Base-by-base conservation (phyloP, 768 basidiomycete species). In the Termitomyces sp. region DNA sequence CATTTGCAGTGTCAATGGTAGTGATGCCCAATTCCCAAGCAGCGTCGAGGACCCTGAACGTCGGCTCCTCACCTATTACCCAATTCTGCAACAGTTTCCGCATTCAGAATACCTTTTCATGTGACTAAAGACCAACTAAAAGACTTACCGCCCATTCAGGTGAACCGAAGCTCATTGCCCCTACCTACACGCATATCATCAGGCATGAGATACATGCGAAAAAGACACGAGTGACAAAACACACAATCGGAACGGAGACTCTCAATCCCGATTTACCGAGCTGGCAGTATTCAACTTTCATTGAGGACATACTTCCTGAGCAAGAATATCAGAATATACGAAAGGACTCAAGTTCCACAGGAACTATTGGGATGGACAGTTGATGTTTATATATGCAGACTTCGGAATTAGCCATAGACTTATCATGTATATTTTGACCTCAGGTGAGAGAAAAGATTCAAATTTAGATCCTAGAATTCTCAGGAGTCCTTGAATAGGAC, bases 1-100 rank as follows among this genome's bases (percentile, higher is more conserved):
- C 68, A 44, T 72, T 72, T 5, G 72, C 70, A 3, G 73, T 74
- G 59, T 76, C 76, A 56, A 72, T 70, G 4, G 73, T 73, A 50
- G 68, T 71, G 60, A 76, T 69, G 2, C 76, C 76, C 18, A 52
- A 35, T 22, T 68, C 68, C 69, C 68, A 82, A 53, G 82, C 83
- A 4, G 70, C 67, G 62, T 78, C 77, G 35, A 84, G 72, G 54
- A 82, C 76, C 53, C 74, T 63, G 11, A 78, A 52, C 0, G 73
- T 70, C 52, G 76, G 70, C 52, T 78, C 77, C 58, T 82, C 79
- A 3, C 72, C 75, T 24, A 80, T 60, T 8, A 83, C 74, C 83
- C 83, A 84, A 4, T 67, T 64, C 61, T 79, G 16, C 9, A 52
- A n/a, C 20, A 28, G 65, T 33, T 3, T 32, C 13, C 28, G 11